Conservation (phyloP, 108 stramenopile genomes). For the Seminavis robusta region DNA sequence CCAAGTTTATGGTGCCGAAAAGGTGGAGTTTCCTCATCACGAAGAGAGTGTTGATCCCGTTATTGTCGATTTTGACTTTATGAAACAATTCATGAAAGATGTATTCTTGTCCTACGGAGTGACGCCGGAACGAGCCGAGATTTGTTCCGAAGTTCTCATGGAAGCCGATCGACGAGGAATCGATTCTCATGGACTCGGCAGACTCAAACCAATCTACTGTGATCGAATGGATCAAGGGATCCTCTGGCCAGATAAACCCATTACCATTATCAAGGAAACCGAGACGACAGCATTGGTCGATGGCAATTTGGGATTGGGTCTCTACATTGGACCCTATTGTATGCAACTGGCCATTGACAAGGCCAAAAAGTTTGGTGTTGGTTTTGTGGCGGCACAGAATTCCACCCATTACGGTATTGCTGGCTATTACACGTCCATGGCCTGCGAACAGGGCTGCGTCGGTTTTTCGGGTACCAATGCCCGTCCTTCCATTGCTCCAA, state of each 20-base stretch:
- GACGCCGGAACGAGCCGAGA: slow-evolving; percentile 40
- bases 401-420: slow-evolving; percentile 68
- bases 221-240: slow-evolving; percentile 63
- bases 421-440: slow-evolving; percentile 71
- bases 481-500: slow-evolving; percentile 62
- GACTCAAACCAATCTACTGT: slow-evolving; percentile 69
- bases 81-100: slow-evolving; percentile 62
- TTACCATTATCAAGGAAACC: slow-evolving; percentile 45
- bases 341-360: slow-evolving; percentile 71
- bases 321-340: slow-evolving; percentile 67
- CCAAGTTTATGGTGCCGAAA: slow-evolving; percentile 29
- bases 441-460: slow-evolving; percentile 52
- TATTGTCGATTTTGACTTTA: slow-evolving; percentile 51
- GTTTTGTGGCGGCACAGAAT: slow-evolving; percentile 54
- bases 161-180: slow-evolving; percentile 67
- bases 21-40: slow-evolving; percentile 6
- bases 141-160: slow-evolving; percentile 57
- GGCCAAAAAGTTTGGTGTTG: slow-evolving; percentile 61
- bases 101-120: slow-evolving; percentile 54
- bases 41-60: slow-evolving; percentile 5
- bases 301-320: slow-evolving; percentile 57
- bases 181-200: slow-evolving; percentile 59
- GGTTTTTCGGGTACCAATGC: slow-evolving; percentile 68
- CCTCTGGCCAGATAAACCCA: slow-evolving; percentile 44
- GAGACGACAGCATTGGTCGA: slow-evolving; percentile 49